phyloP scores from a whole-genome alignment of 805 yeast genomes.

The Yamadazyma endophytica region DNA sequence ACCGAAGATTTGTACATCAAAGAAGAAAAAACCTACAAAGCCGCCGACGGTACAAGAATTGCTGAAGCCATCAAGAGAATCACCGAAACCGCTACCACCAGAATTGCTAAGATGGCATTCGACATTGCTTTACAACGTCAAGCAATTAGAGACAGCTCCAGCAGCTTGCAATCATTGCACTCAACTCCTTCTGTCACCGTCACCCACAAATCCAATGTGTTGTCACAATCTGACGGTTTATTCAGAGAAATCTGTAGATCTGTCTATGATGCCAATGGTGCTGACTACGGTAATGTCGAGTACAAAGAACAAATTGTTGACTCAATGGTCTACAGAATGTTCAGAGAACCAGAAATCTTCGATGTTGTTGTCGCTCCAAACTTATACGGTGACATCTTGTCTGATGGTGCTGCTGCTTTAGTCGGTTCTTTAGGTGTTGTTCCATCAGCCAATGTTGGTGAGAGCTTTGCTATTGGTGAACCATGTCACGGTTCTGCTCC shows the following conservation, averaged over 20 bases:
- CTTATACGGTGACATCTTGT: slow-evolving; percentile 93
- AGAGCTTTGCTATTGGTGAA: slow-evolving; percentile 93
- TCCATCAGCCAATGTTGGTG: slow-evolving; percentile 98
- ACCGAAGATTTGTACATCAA: slow-evolving; percentile 97
- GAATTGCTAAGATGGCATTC: slow-evolving; percentile 86
- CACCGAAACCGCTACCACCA: slow-evolving; percentile 77
- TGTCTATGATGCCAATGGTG: slow-evolving; percentile 55
- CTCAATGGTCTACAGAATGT: slow-evolving; percentile 98
- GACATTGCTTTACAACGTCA: slow-evolving; percentile 93
- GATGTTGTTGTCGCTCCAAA: slow-evolving; percentile 99
- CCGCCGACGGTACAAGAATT: slow-evolving; percentile 77
- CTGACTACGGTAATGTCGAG: slow-evolving; percentile 54
- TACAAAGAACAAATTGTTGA: slow-evolving; percentile 97
- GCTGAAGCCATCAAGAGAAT: slow-evolving; percentile 99
- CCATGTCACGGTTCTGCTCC: slow-evolving; percentile 99
- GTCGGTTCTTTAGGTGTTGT: slow-evolving; percentile 98
- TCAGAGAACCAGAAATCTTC: slow-evolving; percentile 95
- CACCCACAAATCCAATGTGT: slow-evolving; percentile 94
- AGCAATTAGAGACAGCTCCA: slow-evolving; percentile 57
- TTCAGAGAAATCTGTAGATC: slow-evolving; percentile 83
- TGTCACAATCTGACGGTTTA: slow-evolving; percentile 88
- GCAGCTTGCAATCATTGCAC: slow-evolving; percentile 24
- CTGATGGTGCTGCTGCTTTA: slow-evolving; percentile 97
- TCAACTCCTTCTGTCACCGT: slow-evolving; percentile 71
- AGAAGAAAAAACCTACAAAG: slow-evolving; percentile 76